Percentiles rank a stretch among this genome's conserved stretches.
Evolutionary conservation across 768 basidiomycete genomes (phyloP).

Genomic region (Leucogyrophana mollusca): DNA sequence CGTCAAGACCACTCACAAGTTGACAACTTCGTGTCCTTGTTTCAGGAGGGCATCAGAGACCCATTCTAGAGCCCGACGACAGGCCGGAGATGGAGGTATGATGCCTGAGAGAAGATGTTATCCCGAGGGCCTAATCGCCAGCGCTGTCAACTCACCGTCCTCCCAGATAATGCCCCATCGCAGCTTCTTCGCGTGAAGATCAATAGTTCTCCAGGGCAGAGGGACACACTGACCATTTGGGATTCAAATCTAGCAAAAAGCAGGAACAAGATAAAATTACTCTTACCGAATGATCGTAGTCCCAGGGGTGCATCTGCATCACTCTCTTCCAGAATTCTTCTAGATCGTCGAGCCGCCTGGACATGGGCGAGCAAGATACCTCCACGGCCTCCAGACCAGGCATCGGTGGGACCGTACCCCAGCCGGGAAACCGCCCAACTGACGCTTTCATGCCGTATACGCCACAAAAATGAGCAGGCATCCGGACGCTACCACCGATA

Average conservation of each 20-base stretch:
- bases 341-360: constrained; percentile 40
- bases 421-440: constrained; percentile 35
- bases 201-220: constrained; percentile 38
- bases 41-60: constrained; percentile 31
- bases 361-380: constrained; percentile 38
- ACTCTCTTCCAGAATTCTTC: constrained; percentile 43
- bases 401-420: constrained; percentile 27
- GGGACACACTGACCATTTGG: constrained; percentile 36
- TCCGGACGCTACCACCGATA: constrained; percentile 48
- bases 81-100: constrained; percentile 39
- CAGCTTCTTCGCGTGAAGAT: constrained; percentile 32
- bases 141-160: constrained; percentile 32
- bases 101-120: constrained; percentile 25
- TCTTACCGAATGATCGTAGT: constrained; percentile 41
- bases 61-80: constrained; percentile 34
- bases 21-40: constrained; percentile 39
- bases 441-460: constrained; percentile 42
- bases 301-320: constrained; percentile 40
- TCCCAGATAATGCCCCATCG: constrained; percentile 41
- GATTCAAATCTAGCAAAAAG: neutral
- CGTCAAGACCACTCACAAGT: constrained; percentile 30
- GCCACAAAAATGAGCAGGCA: constrained; percentile 49
- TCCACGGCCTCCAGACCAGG: constrained; percentile 40
- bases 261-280: neutral
- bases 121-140: neutral